These are phyloP conservation scores for Panaeolus papilionaceus DNA, from an alignment of 768 basidiomycete species.

Conservation along the genomic window DNA sequence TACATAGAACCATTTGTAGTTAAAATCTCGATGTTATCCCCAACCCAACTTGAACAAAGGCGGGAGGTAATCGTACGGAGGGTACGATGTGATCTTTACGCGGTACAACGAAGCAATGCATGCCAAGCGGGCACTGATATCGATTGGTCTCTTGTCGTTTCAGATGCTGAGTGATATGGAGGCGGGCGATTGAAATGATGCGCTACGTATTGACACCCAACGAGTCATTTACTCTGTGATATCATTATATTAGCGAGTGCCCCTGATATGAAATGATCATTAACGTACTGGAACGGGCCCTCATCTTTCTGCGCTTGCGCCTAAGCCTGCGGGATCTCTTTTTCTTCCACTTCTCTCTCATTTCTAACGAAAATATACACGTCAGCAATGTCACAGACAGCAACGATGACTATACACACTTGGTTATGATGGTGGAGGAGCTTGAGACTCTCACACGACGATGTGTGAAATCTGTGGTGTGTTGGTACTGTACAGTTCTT, in stretches of 20 bases:
- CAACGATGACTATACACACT: constrained; percentile 30
- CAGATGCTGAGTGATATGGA: neutral
- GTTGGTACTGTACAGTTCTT: constrained; percentile 51
- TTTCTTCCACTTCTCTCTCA: constrained; percentile 99
- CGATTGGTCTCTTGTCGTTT: constrained; percentile 16
- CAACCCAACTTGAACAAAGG: constrained; percentile 22
- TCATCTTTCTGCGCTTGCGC: constrained; percentile 96
- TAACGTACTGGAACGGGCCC: constrained; percentile 88
- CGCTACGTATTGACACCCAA: constrained; percentile 25
- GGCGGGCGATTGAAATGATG: constrained; percentile 20
- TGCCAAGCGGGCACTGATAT: constrained; percentile 16
- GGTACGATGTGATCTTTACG: constrained; percentile 21
- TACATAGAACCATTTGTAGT: neutral
- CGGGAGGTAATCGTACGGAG: constrained; percentile 15
- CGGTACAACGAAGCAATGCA: constrained; percentile 18
- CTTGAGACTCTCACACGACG: constrained; percentile 23
- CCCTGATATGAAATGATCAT: constrained; percentile 12
- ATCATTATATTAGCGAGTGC: constrained; percentile 3
- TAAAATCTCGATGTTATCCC: constrained; percentile 11
- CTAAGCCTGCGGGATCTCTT: constrained; percentile 92
- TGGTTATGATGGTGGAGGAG: constrained; percentile 39
- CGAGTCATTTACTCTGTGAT: constrained; percentile 45
- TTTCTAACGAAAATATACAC: constrained; percentile 43
- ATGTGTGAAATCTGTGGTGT: constrained; percentile 21
- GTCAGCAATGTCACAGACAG: constrained; percentile 7